Evolutionary conservation across 2,329 filamentous ascomycete genomes (phyloP), one percentile per base, ranked within the genome.

Genomic region (Canariomyces notabilis): DNA sequence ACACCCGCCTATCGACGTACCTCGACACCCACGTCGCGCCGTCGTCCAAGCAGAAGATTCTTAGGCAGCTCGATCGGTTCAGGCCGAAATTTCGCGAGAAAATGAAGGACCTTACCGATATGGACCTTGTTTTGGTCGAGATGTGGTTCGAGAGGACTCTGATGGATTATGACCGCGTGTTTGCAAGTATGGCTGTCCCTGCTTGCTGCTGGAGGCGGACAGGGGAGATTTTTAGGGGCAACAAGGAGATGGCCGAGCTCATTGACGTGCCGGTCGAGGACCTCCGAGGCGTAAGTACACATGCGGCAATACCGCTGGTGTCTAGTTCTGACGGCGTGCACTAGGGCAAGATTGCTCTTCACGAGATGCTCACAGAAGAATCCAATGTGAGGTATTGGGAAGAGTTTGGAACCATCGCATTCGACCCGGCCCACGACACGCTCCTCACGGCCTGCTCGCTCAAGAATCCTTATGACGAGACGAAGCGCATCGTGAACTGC

Each of bases 141-240:
- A 96, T 97, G 89, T 97, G 93, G 91, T 97, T 98, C 62, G 93
- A 98, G 67, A 82, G 86, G 60, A 93, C 87, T 53, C 70, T 98
- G 57, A 93, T 97, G 86, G 93, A 97, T 63, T 97, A 97, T 60
- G 93, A 98, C 61, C 88, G 93, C 23, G 90, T 98, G 1, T 98
- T 98, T 70, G 93, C 93, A 2, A 95, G 89, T 64, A 98, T 98
- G 93, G 93, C 93, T 2, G 91, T 98, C 52, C 93, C 93, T 0
- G 93, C 93, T 12, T 98, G 93, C 67, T 95, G 91, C 64, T 98
- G 93, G 93, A 79, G 93, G 59, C 78, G 93, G 60, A 98, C 93
- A 0, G 93, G 93, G 8, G 93, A 98, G 70, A 97, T 98, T 38
- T 97, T 95, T 64, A 77, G 93, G 54, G 93, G 91, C 0, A 98